Evolutionary conservation across 495 filamentous ascomycete species (phyloP).

Genomic region (Xylaria curta): DNA sequence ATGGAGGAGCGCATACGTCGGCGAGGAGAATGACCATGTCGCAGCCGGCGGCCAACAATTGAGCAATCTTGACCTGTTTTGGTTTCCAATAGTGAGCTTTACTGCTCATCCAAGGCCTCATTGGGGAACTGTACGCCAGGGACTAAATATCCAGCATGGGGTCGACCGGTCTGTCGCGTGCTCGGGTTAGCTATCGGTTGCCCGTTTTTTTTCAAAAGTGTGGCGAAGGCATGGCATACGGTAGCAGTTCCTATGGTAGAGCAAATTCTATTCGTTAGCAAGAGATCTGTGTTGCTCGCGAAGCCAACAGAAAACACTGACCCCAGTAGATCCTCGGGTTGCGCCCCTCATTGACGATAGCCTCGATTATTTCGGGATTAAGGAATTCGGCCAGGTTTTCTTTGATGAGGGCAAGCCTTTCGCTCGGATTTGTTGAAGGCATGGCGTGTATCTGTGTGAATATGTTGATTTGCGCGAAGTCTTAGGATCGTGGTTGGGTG

Average conservation of each 20-base stretch:
- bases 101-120: neutral
- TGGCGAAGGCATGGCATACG: slow-evolving; percentile 2
- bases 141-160: slow-evolving; percentile 86
- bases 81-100: neutral
- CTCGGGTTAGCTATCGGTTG: slow-evolving; percentile 9
- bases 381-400: slow-evolving; percentile 85
- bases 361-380: slow-evolving; percentile 84
- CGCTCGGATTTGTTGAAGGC: slow-evolving; percentile 34
- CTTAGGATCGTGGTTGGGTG: neutral
- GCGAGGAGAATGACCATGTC: slow-evolving; percentile 81
- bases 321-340: slow-evolving; percentile 87
- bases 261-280: neutral
- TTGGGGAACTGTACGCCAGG: slow-evolving; percentile 49
- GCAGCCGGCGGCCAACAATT: slow-evolving; percentile 85
- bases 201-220: neutral
- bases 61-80: slow-evolving; percentile 76
- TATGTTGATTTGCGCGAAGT: neutral
- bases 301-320: slow-evolving; percentile 33
- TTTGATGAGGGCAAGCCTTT: slow-evolving; percentile 71
- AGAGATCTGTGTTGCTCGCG: neutral
- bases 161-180: slow-evolving; percentile 64
- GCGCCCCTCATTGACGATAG: slow-evolving; percentile 72
- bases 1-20: slow-evolving; percentile 56
- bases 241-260: slow-evolving; percentile 69
- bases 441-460: neutral